Conservation (phyloP, 2,329 filamentous ascomycete species). For the Truncatella angustata region DNA sequence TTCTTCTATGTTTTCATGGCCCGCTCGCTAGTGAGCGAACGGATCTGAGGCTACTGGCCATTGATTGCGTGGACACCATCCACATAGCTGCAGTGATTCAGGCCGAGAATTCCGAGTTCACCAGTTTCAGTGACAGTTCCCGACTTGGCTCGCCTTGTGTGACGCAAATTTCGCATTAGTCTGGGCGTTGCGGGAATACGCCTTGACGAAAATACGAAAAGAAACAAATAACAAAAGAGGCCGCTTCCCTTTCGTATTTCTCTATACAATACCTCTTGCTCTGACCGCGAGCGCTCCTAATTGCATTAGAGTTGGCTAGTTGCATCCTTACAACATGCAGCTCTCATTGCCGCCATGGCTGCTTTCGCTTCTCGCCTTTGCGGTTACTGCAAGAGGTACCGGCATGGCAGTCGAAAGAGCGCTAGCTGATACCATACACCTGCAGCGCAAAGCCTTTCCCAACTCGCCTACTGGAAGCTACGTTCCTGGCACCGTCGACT, state of each 20-base stretch:
- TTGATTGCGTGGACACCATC: slow-evolving; percentile 3
- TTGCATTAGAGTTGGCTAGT: not conserved
- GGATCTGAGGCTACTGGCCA: not conserved
- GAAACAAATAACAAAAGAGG: not conserved
- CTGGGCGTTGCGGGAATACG: no score
- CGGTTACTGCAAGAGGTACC: slow-evolving; percentile 21
- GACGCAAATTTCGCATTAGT: not conserved
- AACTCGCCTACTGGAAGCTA: slow-evolving; percentile 57
- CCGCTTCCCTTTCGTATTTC: not conserved
- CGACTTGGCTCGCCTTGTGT: not conserved
- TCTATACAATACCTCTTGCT: no score
- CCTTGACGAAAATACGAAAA: no score
- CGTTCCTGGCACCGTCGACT: slow-evolving; percentile 64
- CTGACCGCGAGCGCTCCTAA: no score
- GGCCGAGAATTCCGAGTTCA: not conserved
- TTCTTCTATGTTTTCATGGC: not conserved
- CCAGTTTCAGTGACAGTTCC: not conserved
- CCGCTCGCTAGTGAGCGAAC: not conserved
- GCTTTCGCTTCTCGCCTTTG: slow-evolving; percentile 19
- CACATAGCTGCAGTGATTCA: not conserved
- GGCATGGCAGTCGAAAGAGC: not conserved
- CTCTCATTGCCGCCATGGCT: slow-evolving; percentile 20
- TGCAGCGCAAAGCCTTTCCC: slow-evolving; percentile 36
- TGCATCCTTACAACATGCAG: slow-evolving; percentile 16
- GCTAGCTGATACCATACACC: slow-evolving; percentile 4